Conservation (phyloP, 2,329 filamentous ascomycete species). For the Myriangium duriaei region DNA sequence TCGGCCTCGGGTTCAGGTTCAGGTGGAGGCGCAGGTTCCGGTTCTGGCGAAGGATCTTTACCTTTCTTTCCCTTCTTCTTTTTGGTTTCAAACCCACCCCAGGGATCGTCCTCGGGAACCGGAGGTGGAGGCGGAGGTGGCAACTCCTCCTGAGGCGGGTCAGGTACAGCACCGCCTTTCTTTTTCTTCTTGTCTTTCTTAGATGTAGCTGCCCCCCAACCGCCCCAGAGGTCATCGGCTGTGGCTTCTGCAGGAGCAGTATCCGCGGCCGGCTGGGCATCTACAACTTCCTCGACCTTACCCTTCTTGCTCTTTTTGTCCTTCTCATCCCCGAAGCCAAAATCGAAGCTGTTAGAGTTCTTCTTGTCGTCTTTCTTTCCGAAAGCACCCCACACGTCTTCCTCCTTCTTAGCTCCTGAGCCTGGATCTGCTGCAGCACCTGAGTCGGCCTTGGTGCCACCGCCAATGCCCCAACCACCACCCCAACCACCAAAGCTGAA, state of each 20-base stretch:
- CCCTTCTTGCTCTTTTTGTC: conserved; percentile 25
- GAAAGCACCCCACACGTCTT: conserved; percentile 18
- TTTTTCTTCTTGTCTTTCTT: conserved; percentile 24
- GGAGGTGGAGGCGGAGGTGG: conserved; percentile 15
- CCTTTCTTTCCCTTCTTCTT: conserved; percentile 33
- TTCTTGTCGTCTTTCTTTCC: conserved; percentile 23
- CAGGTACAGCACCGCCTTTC: conserved; percentile 11
- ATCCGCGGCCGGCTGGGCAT: background rate
- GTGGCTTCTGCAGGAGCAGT: conserved; percentile 1
- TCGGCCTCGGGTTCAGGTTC: conserved; percentile 25
- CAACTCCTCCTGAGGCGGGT: conserved; percentile 5
- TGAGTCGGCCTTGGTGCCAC: conserved; percentile 22
- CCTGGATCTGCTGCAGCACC: conserved; percentile 17
- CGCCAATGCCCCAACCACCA: conserved; percentile 20
- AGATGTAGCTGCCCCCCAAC: conserved; percentile 13
- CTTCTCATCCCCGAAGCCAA: conserved; percentile 20
- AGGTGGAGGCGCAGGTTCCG: conserved; percentile 27
- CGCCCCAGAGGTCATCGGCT: conserved; percentile 15
- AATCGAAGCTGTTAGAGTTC: conserved; percentile 16
- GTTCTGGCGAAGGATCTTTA: conserved; percentile 17
- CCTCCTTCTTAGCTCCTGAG: conserved; percentile 15
- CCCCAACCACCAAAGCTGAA: conserved; percentile 24
- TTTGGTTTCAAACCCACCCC: conserved; percentile 20
- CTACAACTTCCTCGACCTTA: conserved; percentile 4
- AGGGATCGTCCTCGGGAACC: conserved; percentile 21